Percentiles rank a stretch among this genome's conserved stretches.
phyloP scores from a whole-genome alignment of 805 yeast genomes.

The Schizosaccharomyces japonicus region DNA sequence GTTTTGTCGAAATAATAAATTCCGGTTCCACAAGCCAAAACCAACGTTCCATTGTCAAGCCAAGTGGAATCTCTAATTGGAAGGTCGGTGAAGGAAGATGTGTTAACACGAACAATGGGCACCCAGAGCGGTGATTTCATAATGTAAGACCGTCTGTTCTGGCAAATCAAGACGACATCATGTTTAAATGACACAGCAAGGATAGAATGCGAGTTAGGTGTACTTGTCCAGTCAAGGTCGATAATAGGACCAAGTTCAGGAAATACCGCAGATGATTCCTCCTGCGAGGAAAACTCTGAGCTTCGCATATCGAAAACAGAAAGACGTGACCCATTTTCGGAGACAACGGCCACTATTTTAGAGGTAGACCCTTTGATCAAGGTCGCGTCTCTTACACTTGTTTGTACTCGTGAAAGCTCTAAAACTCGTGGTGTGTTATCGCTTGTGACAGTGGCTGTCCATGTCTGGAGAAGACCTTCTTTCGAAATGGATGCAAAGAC shows the following conservation, averaged over 20 bases:
- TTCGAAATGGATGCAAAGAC: conserved; percentile 36
- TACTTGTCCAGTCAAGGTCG: conserved; percentile 77
- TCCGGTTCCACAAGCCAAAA: conserved; percentile 76
- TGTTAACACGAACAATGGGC: conserved; percentile 33
- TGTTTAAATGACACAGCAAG: conserved; percentile 56
- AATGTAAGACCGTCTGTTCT: conserved; percentile 71
- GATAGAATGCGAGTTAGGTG: conserved; percentile 39
- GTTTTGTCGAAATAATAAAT: conserved; percentile 55
- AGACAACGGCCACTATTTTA: conserved; percentile 54
- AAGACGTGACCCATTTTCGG: conserved; percentile 25
- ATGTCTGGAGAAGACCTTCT: conserved; percentile 27
- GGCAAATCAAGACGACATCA: conserved; percentile 46
- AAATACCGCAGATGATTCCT: conserved; percentile 22
- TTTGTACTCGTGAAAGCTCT: conserved; percentile 25
- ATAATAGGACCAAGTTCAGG: conserved; percentile 20
- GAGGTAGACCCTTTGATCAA: conserved; percentile 52
- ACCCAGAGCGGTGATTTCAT: conserved; percentile 56
- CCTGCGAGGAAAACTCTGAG: conserved; percentile 31
- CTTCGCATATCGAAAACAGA: conserved; percentile 61
- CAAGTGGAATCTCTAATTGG: conserved; percentile 73
- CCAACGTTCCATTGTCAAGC: conserved; percentile 56
- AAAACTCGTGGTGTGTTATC: conserved; percentile 26
- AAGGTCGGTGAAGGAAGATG: conserved; percentile 31
- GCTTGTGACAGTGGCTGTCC: conserved; percentile 19
- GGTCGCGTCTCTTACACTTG: conserved; percentile 30